Percentiles rank a stretch among this genome's conserved stretches.
Conservation (phyloP, 257 asterid genomes). For the Henckelia pumila region DNA sequence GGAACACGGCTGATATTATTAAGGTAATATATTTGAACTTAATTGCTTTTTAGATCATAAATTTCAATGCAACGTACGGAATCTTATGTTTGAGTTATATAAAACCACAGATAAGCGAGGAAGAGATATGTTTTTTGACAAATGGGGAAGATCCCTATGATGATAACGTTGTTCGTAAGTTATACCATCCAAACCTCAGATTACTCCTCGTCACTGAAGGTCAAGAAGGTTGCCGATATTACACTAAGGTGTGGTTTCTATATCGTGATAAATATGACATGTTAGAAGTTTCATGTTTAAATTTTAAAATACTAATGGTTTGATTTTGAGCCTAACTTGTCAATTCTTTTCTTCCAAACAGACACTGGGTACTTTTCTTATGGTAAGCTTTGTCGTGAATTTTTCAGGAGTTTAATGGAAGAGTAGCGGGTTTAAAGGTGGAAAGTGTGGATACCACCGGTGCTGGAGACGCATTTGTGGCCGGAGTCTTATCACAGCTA, state of each 20-base stretch:
- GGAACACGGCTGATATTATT: constrained; percentile 90
- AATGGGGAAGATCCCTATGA: constrained; percentile 93
- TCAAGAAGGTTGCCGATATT: constrained; percentile 91
- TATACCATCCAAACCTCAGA: constrained; percentile 78
- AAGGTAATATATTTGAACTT: constrained; percentile 49
- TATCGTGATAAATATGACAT: constrained; percentile 3
- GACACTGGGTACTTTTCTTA: background rate
- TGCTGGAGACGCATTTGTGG: constrained; percentile 99
- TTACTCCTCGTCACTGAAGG: constrained; percentile 97
- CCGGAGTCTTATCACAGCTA: constrained; percentile 78
- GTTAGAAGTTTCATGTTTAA: background rate
- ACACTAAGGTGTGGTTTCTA: constrained; percentile 70
- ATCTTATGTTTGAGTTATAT: constrained; percentile 26
- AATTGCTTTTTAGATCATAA: background rate
- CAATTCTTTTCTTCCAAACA: background rate
- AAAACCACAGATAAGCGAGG: constrained; percentile 73
- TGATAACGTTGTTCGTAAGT: constrained; percentile 75
- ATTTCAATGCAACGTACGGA: constrained; percentile 4
- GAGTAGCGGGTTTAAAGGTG: constrained; percentile 81
- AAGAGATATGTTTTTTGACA: constrained; percentile 84
- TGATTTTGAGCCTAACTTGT: background rate
- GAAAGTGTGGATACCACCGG: constrained; percentile 93
- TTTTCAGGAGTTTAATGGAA: constrained; percentile 81
- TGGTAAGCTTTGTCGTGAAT: constrained; percentile 3
- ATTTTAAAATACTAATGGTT: background rate